Evolutionary conservation across 257 asterid species (phyloP).

Genomic region (Fraxinus excelsior): DNA sequence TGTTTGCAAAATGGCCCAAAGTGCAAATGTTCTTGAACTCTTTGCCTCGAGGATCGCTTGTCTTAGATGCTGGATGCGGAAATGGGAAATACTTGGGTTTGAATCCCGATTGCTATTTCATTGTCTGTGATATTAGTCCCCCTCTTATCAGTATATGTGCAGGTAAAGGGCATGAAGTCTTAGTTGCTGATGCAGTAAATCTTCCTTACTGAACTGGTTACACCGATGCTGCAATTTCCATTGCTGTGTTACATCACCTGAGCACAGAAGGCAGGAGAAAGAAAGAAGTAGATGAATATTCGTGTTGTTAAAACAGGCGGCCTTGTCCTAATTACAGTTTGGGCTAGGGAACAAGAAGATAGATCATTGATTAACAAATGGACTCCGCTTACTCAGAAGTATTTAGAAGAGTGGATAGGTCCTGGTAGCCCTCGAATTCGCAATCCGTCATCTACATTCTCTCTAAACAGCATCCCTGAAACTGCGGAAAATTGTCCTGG

Average conservation of each 20-base stretch:
- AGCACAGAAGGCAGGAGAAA: slow-evolving; percentile 85
- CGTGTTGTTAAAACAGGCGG: slow-evolving; percentile 83
- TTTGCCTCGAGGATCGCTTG: slow-evolving; percentile 71
- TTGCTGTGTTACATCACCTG: slow-evolving; percentile 93
- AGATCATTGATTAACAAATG: slow-evolving; percentile 73
- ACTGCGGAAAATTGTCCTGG: slow-evolving; percentile 49
- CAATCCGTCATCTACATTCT: slow-evolving; percentile 47
- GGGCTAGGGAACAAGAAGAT: slow-evolving; percentile 98
- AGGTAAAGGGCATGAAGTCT: slow-evolving; percentile 80
- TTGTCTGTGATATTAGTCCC: slow-evolving; percentile 87
- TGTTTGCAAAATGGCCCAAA: slow-evolving; percentile 98
- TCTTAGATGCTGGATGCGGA: slow-evolving; percentile 93
- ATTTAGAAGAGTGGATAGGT: slow-evolving; percentile 86
- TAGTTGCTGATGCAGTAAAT: slow-evolving; percentile 94
- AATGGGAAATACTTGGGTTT: slow-evolving; percentile 92
- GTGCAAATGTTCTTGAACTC: slow-evolving; percentile 79
- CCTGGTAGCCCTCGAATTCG: slow-evolving; percentile 74
- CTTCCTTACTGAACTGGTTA: slow-evolving; percentile 83
- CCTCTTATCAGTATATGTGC: slow-evolving; percentile 78
- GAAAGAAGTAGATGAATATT: slow-evolving; percentile 82
- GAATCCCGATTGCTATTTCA: slow-evolving; percentile 62
- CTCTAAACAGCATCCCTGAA: slow-evolving; percentile 82
- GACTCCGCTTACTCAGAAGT: slow-evolving; percentile 83
- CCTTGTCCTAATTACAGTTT: slow-evolving; percentile 81
- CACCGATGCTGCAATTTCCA: slow-evolving; percentile 94